Conservation (phyloP, 2,329 filamentous ascomycete species). For the Nemania sp. region DNA sequence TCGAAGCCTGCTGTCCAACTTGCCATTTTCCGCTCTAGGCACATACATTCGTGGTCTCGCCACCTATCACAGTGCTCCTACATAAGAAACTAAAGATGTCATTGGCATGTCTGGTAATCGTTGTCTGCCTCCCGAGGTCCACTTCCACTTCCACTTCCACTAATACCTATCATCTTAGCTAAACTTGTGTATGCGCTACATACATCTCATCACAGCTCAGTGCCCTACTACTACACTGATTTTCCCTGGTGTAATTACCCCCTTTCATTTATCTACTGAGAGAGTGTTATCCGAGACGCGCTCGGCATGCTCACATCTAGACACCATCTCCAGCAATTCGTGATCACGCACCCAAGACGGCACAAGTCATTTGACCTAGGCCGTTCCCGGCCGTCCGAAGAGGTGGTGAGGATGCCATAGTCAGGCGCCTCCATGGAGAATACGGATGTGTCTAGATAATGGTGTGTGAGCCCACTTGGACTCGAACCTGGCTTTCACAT, state of each 20-base stretch:
- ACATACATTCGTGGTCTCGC: too few relatives aligned
- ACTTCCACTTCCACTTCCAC: neutral
- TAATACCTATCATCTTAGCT: too few relatives aligned
- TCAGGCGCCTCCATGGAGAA: slow-evolving; percentile 27
- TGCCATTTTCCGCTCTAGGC: too few relatives aligned
- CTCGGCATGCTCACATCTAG: slow-evolving; percentile 11
- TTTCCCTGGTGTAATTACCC: neutral
- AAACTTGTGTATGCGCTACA: neutral
- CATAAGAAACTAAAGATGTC: too few relatives aligned
- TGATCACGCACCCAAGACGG: slow-evolving; percentile 34
- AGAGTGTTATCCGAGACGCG: too few relatives aligned
- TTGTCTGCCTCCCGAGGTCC: too few relatives aligned
- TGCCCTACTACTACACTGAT: too few relatives aligned
- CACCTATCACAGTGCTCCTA: too few relatives aligned
- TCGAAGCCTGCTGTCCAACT: slow-evolving; percentile 1
- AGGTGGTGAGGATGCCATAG: slow-evolving; percentile 29
- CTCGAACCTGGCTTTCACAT: slow-evolving; percentile 41
- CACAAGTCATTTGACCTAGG: slow-evolving; percentile 36
- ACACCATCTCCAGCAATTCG: slow-evolving; percentile 21
- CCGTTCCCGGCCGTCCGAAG: slow-evolving; percentile 21
- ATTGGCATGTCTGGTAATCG: too few relatives aligned
- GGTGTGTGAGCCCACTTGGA: slow-evolving; percentile 37
- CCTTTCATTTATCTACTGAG: neutral
- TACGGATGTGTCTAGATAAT: too few relatives aligned
- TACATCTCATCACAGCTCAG: too few relatives aligned